phyloP scores from a whole-genome alignment of 164 flowering plant species.

The Vitis vinifera region ASM3070453v1 NC_081806.1:3559501-3560000 shows the following conservation, averaged over 20 bases:
- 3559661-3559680: constrained; percentile 98
- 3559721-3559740: constrained; percentile 98
- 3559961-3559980: constrained; percentile 18
- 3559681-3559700: constrained; percentile 85
- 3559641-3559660: constrained; percentile 97
- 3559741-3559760: constrained; percentile 91
- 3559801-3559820: constrained; percentile 96
- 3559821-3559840: constrained; percentile 89
- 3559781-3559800: constrained; percentile 88
- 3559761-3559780: constrained; percentile 91
- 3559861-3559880: constrained; percentile 95
- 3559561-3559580: constrained; percentile 67
- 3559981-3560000: constrained; percentile 54
- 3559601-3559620: constrained; percentile 33
- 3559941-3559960: constrained; percentile 47
- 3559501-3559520: constrained; percentile 97
- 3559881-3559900: constrained; percentile 85
- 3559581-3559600: constrained; percentile 16
- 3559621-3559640: constrained; percentile 86
- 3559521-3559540: constrained; percentile 94
- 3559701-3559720: constrained; percentile 63
- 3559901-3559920: constrained; percentile 89
- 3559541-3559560: constrained; percentile 88
- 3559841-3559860: constrained; percentile 80
- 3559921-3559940: constrained; percentile 93